Base-by-base conservation (phyloP, 768 basidiomycete genomes). In the Paxillus involutus region DNA sequence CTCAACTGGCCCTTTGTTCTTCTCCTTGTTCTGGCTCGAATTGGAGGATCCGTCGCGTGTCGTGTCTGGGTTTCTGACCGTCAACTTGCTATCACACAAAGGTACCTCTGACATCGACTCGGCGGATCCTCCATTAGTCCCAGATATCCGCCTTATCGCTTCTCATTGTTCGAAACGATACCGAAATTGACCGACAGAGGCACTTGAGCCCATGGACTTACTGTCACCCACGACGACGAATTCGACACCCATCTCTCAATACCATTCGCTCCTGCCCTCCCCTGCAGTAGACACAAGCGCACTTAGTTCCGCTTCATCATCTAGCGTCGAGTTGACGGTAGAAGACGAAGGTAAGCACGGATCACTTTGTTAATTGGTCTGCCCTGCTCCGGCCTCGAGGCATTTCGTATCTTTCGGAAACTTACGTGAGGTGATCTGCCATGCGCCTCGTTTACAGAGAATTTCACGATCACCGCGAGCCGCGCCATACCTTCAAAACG, bases 381-480 rank as follows among this genome's bases (percentile, higher is more conserved):
- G 30, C 40, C 52, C 51, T 52, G 42, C 36, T 29, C 37, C 54
- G 45, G 58, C 65, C 62, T 61, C 59, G 59, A 62, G 66, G 58
- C 60, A 47, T 39, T 53, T 49, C 46, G 49, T 61, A 57, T 57
- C 48, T 67, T 65, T 69, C 49, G 67, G 63, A 33, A 65, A 59
- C 61, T 72, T 61, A 70, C 69, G 68, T 66, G 63, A 72, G 64
- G 59, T 57, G 65, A 66, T 62, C 49, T 65, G 59, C 62, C 67
- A 57, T 60, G 62, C 58, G 44, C 48, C 54, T 46, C 61, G 44
- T 62, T 26, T 41, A 50, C 69, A 91, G 89, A 91, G 71, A 87
- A 91, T 69, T 69, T 77, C 60, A 91, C 89, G 16, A 82, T 91
- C 62, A 91, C 85, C 42, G 71, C 76, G 49, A 81, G 75, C 60